phyloP scores from a whole-genome alignment of 1,284 basidiomycete species.

The Ceratobasidium sp. region DNA sequence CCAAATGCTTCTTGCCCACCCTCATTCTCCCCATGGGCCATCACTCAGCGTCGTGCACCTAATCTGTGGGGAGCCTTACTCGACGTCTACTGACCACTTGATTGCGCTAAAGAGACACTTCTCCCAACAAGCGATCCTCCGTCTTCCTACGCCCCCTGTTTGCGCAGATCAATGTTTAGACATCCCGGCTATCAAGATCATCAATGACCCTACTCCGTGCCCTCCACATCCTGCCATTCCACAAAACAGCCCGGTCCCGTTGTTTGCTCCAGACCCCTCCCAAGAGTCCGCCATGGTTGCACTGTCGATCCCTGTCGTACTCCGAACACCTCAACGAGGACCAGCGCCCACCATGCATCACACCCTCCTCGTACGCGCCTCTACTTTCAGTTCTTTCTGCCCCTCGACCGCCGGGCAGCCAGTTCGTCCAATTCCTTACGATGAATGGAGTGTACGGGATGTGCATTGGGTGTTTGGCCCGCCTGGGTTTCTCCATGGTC shows the following conservation, averaged over 20 bases:
- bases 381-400: neutral
- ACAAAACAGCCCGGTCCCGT: neutral
- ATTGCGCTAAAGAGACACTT: neutral
- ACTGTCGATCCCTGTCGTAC: conserved; percentile 19
- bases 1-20: conserved; percentile 4
- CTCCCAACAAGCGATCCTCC: neutral
- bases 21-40: conserved; percentile 10
- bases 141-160: neutral
- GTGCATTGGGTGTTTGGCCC: conserved; percentile 20
- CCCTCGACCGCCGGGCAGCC: too few species aligned
- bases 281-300: conserved; percentile 3
- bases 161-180: conserved; percentile 3
- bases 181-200: conserved; percentile 3
- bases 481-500: conserved; percentile 20
- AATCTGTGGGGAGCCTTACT: neutral
- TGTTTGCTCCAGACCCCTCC: conserved; percentile 25
- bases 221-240: neutral
- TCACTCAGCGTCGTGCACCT: conserved; percentile 17
- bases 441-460: conserved; percentile 30
- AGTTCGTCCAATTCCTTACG: neutral
- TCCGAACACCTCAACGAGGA: neutral
- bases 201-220: neutral
- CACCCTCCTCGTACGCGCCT: conserved; percentile 24
- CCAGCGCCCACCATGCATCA: neutral
- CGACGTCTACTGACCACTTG: neutral